Percentiles rank a stretch among this genome's conserved stretches.
Evolutionary conservation across 169 alveolate genomes (phyloP).

Genomic region (Plasmodium blacklocki): DNA sequence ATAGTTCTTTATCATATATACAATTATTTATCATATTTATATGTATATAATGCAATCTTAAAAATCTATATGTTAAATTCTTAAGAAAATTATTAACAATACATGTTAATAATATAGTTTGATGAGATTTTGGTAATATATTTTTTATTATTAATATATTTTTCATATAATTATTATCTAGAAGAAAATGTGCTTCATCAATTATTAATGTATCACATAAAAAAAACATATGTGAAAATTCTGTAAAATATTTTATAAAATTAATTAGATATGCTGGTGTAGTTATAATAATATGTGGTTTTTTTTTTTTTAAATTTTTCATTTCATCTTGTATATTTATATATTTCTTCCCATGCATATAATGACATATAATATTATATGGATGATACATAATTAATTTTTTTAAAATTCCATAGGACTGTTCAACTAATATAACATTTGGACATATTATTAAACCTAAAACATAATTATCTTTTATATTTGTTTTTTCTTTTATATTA

Average conservation of each 20-base stretch:
- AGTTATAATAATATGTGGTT: slow-evolving; percentile 58
- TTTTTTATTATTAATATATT: slow-evolving; percentile 59
- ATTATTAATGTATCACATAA: slow-evolving; percentile 69
- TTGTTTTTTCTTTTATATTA: slow-evolving; percentile 20
- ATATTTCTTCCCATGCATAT: slow-evolving; percentile 71
- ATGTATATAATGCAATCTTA: slow-evolving; percentile 61
- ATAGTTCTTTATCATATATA: slow-evolving; percentile 31
- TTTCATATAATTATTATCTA: slow-evolving; percentile 43
- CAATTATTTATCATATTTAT: slow-evolving; percentile 63
- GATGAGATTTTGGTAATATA: slow-evolving; percentile 66
- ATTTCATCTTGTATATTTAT: slow-evolving; percentile 67
- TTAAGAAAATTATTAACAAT: slow-evolving; percentile 64
- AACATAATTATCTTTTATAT: slow-evolving; percentile 31
- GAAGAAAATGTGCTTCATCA: slow-evolving; percentile 68
- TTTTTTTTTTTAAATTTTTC: slow-evolving; percentile 56
- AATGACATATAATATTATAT: slow-evolving; percentile 39
- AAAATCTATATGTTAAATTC: slow-evolving; percentile 58
- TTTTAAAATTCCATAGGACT: slow-evolving; percentile 36
- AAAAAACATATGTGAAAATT: slow-evolving; percentile 35
- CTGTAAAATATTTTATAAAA: slow-evolving; percentile 21
- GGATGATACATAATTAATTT: slow-evolving; percentile 72
- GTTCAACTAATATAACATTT: slow-evolving; percentile 61
- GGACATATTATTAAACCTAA: slow-evolving; percentile 59
- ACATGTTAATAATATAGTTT: slow-evolving; percentile 57
- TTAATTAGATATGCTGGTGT: slow-evolving; percentile 54